Evolutionary conservation across 306 rosid species (phyloP).

Genomic region (Sphenostylis stenocarpa): DNA sequence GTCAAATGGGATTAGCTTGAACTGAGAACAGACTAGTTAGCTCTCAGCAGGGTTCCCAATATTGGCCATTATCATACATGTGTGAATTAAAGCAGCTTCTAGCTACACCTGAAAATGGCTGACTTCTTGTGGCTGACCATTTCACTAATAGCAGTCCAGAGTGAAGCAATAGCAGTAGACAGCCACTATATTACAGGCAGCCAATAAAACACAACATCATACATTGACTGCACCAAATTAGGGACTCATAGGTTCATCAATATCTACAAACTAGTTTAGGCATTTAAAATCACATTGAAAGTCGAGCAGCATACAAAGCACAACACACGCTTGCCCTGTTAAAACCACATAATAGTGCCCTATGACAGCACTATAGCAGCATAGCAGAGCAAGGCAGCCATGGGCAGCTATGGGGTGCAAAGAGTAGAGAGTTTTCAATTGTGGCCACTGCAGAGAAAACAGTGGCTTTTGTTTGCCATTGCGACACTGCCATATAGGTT

Average conservation of each 20-base stretch:
- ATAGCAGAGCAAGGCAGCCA: neutral
- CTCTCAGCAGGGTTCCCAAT: neutral
- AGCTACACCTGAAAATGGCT: neutral
- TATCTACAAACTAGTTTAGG: neutral
- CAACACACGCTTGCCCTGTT: neutral
- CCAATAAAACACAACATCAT: neutral
- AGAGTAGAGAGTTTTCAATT: neutral
- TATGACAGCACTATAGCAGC: neutral
- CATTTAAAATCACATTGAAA: neutral
- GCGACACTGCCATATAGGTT: neutral
- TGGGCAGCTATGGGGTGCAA: neutral
- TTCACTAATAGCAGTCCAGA: neutral
- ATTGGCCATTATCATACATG: neutral
- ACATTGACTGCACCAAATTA: neutral
- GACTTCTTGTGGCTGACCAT: neutral
- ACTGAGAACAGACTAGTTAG: neutral
- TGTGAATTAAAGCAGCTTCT: neutral
- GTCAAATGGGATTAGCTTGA: neutral
- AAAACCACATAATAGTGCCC: neutral
- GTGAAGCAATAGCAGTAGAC: neutral
- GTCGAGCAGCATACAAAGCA: neutral
- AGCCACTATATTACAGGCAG: neutral
- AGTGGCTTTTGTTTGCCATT: neutral
- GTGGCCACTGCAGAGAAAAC: neutral
- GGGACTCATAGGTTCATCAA: neutral